Base-by-base conservation (phyloP, 352 stramenopile species). In the Pythium folliculosum region DNA sequence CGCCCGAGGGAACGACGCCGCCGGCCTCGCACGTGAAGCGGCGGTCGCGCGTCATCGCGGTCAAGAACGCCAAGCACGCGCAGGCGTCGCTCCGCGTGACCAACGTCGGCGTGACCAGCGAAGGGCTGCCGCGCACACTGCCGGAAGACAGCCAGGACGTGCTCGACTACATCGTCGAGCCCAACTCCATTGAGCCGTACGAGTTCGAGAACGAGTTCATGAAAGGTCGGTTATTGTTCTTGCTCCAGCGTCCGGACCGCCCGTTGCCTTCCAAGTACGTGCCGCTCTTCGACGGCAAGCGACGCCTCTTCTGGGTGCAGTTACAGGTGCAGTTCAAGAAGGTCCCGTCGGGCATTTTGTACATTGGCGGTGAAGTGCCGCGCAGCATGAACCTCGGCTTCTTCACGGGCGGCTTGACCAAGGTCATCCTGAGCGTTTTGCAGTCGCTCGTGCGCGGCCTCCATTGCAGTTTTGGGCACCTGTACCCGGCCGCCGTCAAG, bases 171-270 rank as follows among this genome's bases (percentile, higher is more conserved):
- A 71, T 77, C 45, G 67, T 81, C 13, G 38, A 71, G 45, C 68
- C 77, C 16, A 81, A 82, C 48, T 65, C 63, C 3, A 47, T 65
- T 1, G 71, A 71, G 50, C 82, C 82, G 13, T 75, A 88, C 57
- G 69, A 63, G n/a, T 92, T 95, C 35, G 81, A 92, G 69, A 95
- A 95, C 69, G 86, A 90, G 10, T 90, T 89, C 57, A 84, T 92
- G 48, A 81, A 76, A 10, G 88, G 88, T 3, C 76, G 80, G 32
- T 60, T 95, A 45, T 62, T 94, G 16, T 93, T 95, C 40, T 65
- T 95, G 16, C 53, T 94, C 7, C 70, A 84, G 38, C 68, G 56
- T 17, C 27, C 72, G 19, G 60, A 88, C 70, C 13, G 62, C 16
- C 62, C 71, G 22, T 21, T 68, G 13, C 53, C 69, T 0, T 16